Evolutionary conservation across 1,284 basidiomycete genomes (phyloP), one percentile per base, ranked within the genome.

Genomic region (Cutaneotrichosporon sp.): DNA sequence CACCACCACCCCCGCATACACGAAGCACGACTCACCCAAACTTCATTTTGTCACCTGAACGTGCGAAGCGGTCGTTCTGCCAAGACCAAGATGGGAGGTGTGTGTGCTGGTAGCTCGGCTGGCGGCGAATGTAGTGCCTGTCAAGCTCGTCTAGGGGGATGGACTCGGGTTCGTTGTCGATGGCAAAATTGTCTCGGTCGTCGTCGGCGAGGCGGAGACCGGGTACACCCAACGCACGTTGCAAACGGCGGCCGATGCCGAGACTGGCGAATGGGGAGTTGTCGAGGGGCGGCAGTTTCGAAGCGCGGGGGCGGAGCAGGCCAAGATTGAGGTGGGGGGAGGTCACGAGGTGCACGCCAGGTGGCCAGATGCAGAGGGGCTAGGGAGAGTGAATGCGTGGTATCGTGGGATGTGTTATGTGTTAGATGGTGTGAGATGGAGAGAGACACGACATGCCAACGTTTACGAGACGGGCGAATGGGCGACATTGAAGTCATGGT

Each of bases 11-110:
- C n/a, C n/a, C n/a, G n/a, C n/a, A n/a, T n/a, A n/a, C n/a, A n/a
- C n/a, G n/a, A 24, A 17, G 22, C 11, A 26, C 6, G 3, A 68
- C 71, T 47, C 51, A 74, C 74, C 75, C 75, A 61, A 76, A 76
- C 68, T 76, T 76, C 75, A 76, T 76, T 57, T 63, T 75, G 61
- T 68, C 65, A 48, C 67, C 68, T 9, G 55, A 55, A 24, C 50
- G 60, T 39, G 62, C 46, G 54, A 58, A 46, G 10, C 35, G 19
- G 16, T 63, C 57, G 38, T 17, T 50, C 32, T 54, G 47, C 70
- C 70, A 70, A 61, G 54, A 57, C 67, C 67, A 70, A 22, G 22
- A 27, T 16, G 39, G 38, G 31, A 52, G 54, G 35, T 49, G 46
- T 10, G 46, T 49, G 37, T 49, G 24, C 27, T 31, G 27, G 27